phyloP scores from a whole-genome alignment of 768 basidiomycete genomes.

The Pleurotus djamor region DNA sequence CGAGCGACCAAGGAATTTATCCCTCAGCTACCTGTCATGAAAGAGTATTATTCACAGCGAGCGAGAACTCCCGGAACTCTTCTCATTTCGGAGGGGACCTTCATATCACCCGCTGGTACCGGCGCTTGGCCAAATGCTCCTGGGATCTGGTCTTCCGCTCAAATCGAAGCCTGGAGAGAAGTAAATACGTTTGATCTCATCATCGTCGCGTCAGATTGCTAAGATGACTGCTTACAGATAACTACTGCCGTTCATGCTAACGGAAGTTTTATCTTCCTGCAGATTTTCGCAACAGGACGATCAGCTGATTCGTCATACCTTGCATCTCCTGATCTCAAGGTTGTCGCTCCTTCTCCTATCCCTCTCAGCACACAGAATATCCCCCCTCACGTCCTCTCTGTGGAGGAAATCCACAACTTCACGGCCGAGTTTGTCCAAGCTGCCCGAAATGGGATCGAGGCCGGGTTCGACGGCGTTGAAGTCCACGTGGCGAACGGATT shows the following conservation, averaged over 20 bases:
- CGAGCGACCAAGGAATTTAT: conserved; percentile 28
- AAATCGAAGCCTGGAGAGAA: conserved; percentile 40
- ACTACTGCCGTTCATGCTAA: conserved; percentile 16
- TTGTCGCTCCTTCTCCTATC: conserved; percentile 23
- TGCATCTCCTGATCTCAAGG: conserved; percentile 14
- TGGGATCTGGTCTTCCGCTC: conserved; percentile 34
- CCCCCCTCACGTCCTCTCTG: conserved; percentile 39
- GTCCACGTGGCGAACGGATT: conserved; percentile 45
- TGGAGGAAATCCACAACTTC: conserved; percentile 47
- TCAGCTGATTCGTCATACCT: conserved; percentile 19
- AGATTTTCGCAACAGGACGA: conserved; percentile 43
- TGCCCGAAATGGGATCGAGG: conserved; percentile 52
- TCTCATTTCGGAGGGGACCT: conserved; percentile 32
- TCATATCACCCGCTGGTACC: conserved; percentile 21
- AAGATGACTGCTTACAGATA: neutral
- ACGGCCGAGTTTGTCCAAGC: conserved; percentile 47
- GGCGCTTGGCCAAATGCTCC: conserved; percentile 27
- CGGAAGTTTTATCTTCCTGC: conserved; percentile 41
- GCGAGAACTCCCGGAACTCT: conserved; percentile 20
- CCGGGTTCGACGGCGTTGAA: conserved; percentile 69
- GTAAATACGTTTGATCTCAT: conserved; percentile 11
- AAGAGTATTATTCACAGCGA: conserved; percentile 17
- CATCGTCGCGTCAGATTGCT: neutral
- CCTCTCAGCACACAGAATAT: conserved; percentile 10
- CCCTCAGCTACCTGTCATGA: conserved; percentile 17